These are phyloP conservation scores for Trichoderma gamsii DNA, from an alignment of 495 filamentous ascomycete species.

Conservation along the genomic window DNA sequence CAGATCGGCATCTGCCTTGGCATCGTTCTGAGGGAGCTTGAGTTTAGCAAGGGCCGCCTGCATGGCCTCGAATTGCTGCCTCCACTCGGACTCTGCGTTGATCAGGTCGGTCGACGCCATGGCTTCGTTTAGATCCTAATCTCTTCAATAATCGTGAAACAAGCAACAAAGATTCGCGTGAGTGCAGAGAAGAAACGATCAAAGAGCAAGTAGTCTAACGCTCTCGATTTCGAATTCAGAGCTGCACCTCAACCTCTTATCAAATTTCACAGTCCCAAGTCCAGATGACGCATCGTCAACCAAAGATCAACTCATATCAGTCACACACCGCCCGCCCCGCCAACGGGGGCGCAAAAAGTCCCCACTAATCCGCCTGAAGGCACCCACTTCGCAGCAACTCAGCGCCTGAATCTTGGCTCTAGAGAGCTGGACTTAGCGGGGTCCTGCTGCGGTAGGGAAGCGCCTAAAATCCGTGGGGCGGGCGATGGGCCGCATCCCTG, in stretches of 20 bases:
- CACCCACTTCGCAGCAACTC: background rate
- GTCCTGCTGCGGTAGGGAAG: background rate
- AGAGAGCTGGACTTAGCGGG: background rate
- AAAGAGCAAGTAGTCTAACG: background rate
- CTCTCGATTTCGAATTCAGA: background rate
- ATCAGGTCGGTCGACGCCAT: conserved; percentile 28
- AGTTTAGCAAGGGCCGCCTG: conserved; percentile 38
- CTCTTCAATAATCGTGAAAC: background rate
- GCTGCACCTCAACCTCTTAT: background rate
- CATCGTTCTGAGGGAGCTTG: conserved; percentile 24
- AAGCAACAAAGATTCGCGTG: background rate
- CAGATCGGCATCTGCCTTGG: conserved; percentile 36
- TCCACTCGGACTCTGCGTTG: conserved; percentile 36
- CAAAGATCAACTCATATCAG: background rate
- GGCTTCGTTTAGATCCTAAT: background rate
- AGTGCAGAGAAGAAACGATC: background rate
- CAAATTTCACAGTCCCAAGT: background rate
- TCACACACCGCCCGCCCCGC: conserved; percentile 6
- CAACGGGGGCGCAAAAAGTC: background rate
- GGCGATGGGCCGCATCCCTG: conserved; percentile 1
- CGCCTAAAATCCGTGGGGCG: conserved; percentile 2
- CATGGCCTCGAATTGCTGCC: conserved; percentile 42
- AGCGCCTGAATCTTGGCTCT: background rate
- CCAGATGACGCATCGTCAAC: background rate
- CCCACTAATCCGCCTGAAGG: conserved; percentile 5